Base-by-base conservation (phyloP, 179 eudicot species). In the Beta macrorhiza region DNA sequence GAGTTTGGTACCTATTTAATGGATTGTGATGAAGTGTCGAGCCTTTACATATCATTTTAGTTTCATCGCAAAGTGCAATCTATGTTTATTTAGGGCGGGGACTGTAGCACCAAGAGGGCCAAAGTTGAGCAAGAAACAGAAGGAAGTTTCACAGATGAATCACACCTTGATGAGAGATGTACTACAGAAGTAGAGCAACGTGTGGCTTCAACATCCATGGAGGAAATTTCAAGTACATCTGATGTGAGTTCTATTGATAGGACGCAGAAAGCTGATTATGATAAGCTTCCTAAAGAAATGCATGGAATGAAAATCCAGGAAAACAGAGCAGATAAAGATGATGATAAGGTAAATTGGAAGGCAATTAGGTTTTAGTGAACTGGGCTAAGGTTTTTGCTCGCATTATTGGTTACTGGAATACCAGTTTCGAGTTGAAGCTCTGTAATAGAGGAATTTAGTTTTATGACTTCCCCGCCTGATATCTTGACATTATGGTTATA, bases 271-370 rank as follows among this genome's bases (percentile, higher is more conserved):
- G 84, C 80, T 68, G 90, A 84, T 57, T 79, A 56, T 74, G 90
- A 92, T 75, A 85, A 88, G 84, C 97, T 92, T 85, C 91, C 93
- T 44, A 82, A 87, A 77, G 91, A 88, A 87, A 88, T 93, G 89
- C 82, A 85, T 87, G 90, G 81, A 71, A 91, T 92, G 97, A 92
- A 86, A 89, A 90, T 93, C 77, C 85, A 84, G 77, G 90, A 90
- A 74, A 88, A 88, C 79, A 86, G 85, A 83, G 83, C 83, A 49
- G 90, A 89, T 72, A 77, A 82, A 79, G 75, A 52, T 65, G 89
- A 84, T 59, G 88, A 88, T 55, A 91, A 85, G 84, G 84, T 89
- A 82, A 84, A 64, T 62, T 74, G 59, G 82, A 80, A 61, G 82
- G 70, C 64, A 59, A 22, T 45, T 51, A 58, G 72, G 81, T 80